These are phyloP conservation scores for Yarrowia sp. DNA, from an alignment of 805 yeast species.

Conservation along the genomic window DNA sequence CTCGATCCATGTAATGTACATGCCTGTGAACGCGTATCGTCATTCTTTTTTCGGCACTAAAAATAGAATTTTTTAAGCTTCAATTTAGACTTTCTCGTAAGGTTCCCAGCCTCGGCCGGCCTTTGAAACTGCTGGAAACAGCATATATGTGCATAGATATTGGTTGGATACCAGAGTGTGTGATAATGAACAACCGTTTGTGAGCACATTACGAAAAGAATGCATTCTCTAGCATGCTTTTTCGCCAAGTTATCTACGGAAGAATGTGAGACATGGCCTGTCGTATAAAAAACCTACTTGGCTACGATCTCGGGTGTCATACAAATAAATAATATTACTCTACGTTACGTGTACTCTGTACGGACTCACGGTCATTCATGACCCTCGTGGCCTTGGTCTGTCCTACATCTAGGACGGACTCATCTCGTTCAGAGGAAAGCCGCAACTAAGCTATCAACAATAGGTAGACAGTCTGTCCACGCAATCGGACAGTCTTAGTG, in stretches of 20 bases:
- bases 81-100: neutral
- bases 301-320: neutral
- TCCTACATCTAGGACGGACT: neutral
- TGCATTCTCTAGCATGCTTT: too few relatives aligned
- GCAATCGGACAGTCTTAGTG: neutral
- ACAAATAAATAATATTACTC: conserved; percentile 12
- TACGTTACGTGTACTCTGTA: neutral
- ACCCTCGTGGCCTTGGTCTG: neutral
- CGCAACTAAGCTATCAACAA: neutral
- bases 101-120: too few relatives aligned
- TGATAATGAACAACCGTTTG: too few relatives aligned
- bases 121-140: neutral
- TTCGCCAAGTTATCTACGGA: too few relatives aligned
- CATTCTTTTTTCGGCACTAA: too few relatives aligned
- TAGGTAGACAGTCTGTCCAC: neutral
- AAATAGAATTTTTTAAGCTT: neutral
- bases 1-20: neutral
- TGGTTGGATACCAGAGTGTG: neutral
- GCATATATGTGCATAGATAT: neutral
- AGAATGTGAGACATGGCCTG: too few relatives aligned
- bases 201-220: too few relatives aligned
- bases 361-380: conserved; percentile 16
- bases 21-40: too few relatives aligned
- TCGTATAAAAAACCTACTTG: neutral
- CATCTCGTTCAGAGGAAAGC: neutral